These are phyloP conservation scores for Saturnispora quitensis DNA, from an alignment of 805 yeast genomes.

Conservation along the genomic window DNA sequence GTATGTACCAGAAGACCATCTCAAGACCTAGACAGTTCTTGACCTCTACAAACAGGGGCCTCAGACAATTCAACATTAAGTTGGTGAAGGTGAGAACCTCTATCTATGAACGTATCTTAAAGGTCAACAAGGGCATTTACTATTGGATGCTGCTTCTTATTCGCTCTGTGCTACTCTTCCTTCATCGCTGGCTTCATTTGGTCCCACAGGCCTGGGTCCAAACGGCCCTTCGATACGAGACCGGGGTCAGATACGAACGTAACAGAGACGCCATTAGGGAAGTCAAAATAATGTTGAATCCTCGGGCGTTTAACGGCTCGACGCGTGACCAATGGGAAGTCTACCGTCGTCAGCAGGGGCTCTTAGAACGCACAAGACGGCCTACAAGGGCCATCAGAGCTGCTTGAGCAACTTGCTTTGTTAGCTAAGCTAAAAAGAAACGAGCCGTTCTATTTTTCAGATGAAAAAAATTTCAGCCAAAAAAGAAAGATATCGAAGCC, in stretches of 20 bases:
- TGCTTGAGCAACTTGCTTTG: slow-evolving; percentile 2
- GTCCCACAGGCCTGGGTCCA: slow-evolving; percentile 3
- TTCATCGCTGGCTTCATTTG: slow-evolving; percentile 5
- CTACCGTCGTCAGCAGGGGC: slow-evolving; percentile 91
- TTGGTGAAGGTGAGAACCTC: slow-evolving; percentile 49
- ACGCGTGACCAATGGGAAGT: slow-evolving; percentile 92
- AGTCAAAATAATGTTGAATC: slow-evolving; percentile 71
- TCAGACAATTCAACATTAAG: slow-evolving; percentile 72
- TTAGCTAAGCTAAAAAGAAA: slow-evolving; percentile 3
- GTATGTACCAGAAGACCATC: slow-evolving; percentile 82
- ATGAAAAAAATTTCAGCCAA: not conserved
- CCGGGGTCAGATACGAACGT: slow-evolving; percentile 3
- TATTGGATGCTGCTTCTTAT: not conserved
- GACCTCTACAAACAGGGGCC: slow-evolving; percentile 78
- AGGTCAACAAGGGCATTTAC: not conserved
- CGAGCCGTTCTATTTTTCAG: slow-evolving; percentile 3
- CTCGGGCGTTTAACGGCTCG: slow-evolving; percentile 74
- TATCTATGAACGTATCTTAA: slow-evolving; percentile 6
- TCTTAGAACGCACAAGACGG: slow-evolving; percentile 65
- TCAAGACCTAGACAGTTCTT: slow-evolving; percentile 73
- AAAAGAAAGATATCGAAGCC: not conserved
- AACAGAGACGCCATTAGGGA: slow-evolving; percentile 11
- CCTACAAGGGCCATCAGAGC: slow-evolving; percentile 21
- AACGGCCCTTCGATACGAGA: slow-evolving; percentile 4
- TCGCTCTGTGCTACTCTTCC: not conserved